Conservation (phyloP, 257 asterid species). For the Paraleonurus japonicus region DNA sequence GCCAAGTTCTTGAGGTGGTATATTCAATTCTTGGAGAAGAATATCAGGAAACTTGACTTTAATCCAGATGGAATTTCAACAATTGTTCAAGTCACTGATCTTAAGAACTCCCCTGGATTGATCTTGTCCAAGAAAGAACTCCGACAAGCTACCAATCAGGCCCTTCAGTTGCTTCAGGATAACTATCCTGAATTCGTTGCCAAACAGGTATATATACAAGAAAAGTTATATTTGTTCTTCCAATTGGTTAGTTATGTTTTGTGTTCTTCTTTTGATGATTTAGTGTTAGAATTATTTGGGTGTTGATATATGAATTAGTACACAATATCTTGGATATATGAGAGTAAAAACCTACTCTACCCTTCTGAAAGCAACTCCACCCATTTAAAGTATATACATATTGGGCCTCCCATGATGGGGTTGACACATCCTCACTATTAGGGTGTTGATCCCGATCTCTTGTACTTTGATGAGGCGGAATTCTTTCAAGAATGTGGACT, state of each 20-base stretch:
- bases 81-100: constrained; percentile 65
- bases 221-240: background rate
- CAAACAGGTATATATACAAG: constrained; percentile 48
- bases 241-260: background rate
- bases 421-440: too few species aligned
- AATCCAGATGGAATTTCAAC: constrained; percentile 61
- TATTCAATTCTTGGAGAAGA: constrained; percentile 69
- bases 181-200: constrained; percentile 80
- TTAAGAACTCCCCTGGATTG: constrained; percentile 66
- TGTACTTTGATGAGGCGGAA: too few species aligned
- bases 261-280: background rate
- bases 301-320: too few species aligned
- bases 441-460: too few species aligned
- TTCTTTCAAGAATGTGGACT: too few species aligned
- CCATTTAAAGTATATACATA: too few species aligned
- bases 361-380: too few species aligned
- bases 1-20: constrained; percentile 54
- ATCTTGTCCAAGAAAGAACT: constrained; percentile 62
- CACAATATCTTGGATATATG: too few species aligned
- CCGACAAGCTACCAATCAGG: constrained; percentile 66
- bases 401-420: too few species aligned
- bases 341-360: too few species aligned
- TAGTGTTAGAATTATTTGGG: too few species aligned
- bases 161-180: constrained; percentile 78
- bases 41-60: constrained; percentile 65